Evolutionary conservation across 169 alveolate species (phyloP).

Genomic region (Babesia ovata): DNA sequence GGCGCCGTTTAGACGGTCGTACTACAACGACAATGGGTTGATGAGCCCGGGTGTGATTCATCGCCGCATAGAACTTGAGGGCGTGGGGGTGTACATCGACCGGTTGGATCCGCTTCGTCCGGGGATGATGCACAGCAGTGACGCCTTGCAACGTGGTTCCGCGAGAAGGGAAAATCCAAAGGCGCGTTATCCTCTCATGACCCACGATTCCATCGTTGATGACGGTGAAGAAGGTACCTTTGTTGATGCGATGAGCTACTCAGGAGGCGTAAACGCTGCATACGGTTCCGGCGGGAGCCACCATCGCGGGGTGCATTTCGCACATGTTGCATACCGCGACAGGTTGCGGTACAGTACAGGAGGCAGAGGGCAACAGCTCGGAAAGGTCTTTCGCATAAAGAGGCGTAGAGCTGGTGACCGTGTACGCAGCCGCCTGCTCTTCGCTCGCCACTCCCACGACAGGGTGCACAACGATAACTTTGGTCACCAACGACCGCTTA

Average conservation of each 20-base stretch:
- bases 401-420: constrained; percentile 13
- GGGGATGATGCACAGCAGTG: constrained; percentile 2
- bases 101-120: constrained; percentile 58
- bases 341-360: constrained; percentile 15
- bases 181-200: not conserved
- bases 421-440: constrained; percentile 13
- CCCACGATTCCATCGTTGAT: not conserved
- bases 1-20: constrained; percentile 46
- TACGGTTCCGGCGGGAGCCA: not conserved
- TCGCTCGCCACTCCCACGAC: constrained; percentile 2
- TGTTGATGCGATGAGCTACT: constrained; percentile 29
- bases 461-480: not conserved
- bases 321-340: not conserved
- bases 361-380: not conserved
- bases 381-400: constrained; percentile 23
- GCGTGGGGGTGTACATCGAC: constrained; percentile 60
- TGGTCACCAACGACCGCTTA: not conserved
- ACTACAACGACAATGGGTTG: constrained; percentile 38
- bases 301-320: not conserved
- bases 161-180: not conserved
- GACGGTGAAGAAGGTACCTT: constrained; percentile 1
- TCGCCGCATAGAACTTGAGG: constrained; percentile 51
- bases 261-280: not conserved
- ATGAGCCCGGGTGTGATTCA: constrained; percentile 33
- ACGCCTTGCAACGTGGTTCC: not conserved